Percentiles rank a stretch among this genome's conserved stretches.
These are phyloP conservation scores for Brassica balearica DNA, from an alignment of 441 rosid genomes.

Conservation along the genomic window DNA sequence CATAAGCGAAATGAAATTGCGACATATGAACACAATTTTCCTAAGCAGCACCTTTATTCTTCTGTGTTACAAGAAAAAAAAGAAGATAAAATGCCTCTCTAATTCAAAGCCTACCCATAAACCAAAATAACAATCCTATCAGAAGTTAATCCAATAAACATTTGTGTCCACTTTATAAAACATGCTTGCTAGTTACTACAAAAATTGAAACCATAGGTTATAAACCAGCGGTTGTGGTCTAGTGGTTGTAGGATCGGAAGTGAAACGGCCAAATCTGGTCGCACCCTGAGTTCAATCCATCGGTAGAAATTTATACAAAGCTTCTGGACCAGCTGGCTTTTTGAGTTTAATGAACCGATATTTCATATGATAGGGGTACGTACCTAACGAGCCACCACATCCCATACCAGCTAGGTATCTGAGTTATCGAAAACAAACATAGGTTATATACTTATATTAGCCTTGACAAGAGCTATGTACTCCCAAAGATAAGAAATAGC, in stretches of 20 bases:
- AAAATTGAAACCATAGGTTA: slow-evolving; percentile 11
- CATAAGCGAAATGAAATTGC: background rate
- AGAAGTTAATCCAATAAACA: background rate
- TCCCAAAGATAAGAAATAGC: background rate
- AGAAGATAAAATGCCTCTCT: too few species aligned
- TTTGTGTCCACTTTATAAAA: background rate
- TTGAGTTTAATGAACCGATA: background rate
- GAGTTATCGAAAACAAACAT: background rate
- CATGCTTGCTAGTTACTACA: background rate
- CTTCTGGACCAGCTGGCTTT: background rate
- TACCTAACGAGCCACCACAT: background rate
- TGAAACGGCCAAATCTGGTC: background rate
- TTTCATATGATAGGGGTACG: background rate
- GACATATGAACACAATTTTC: background rate
- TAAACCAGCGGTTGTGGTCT: background rate
- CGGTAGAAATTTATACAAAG: background rate
- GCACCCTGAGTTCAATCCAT: background rate
- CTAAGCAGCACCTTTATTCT: too few species aligned
- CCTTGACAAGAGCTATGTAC: background rate
- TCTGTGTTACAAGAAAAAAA: too few species aligned
- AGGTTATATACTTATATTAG: slow-evolving; percentile 9
- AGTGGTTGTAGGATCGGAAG: background rate
- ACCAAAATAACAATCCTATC: background rate
- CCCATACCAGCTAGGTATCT: background rate
- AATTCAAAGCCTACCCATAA: background rate